Evolutionary conservation across 768 basidiomycete genomes (phyloP).

Genomic region (Gloeophyllum trabeum): DNA sequence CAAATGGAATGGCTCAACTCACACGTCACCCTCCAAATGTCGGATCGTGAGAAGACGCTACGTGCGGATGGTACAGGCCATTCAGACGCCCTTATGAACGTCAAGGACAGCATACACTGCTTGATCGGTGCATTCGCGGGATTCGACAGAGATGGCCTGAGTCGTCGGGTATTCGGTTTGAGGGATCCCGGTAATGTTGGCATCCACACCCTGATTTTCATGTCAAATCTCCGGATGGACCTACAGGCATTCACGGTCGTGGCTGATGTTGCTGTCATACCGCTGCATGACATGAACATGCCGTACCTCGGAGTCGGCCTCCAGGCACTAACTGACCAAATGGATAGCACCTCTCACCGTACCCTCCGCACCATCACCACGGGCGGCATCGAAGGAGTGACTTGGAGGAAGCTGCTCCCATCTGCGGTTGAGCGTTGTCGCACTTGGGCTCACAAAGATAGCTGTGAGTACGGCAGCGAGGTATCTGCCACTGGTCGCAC

Average conservation of each 20-base stretch:
- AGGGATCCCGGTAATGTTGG: conserved; percentile 8
- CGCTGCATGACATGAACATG: conserved; percentile 14
- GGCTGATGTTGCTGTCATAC: conserved; percentile 18
- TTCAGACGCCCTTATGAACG: conserved; percentile 15
- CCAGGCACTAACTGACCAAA: conserved; percentile 11
- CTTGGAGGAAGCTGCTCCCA: conserved; percentile 44
- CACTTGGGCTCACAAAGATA: conserved; percentile 32
- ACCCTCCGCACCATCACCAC: conserved; percentile 9
- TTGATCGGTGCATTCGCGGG: conserved; percentile 18
- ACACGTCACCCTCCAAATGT: conserved; percentile 21
- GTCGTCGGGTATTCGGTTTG: conserved; percentile 12
- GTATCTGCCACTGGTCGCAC: too few relatives aligned
- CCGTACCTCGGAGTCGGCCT: conserved; percentile 13
- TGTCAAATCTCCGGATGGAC: conserved; percentile 36
- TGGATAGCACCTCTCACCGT: too few relatives aligned
- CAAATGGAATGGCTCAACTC: conserved; percentile 19
- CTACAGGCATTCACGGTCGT: conserved; percentile 30
- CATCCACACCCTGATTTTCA: conserved; percentile 31
- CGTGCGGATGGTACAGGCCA: not conserved
- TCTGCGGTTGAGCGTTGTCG: conserved; percentile 41
- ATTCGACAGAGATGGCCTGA: conserved; percentile 8
- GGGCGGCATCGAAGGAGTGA: conserved; percentile 17
- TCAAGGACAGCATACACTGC: conserved; percentile 21
- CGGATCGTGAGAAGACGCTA: conserved; percentile 16
- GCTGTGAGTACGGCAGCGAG: conserved; percentile 43